A percentile compares a stretch with the other conserved stretches of the same genome.
Evolutionary conservation across 306 rosid genomes (phyloP).

Genomic region (Sophora flavescens): DNA sequence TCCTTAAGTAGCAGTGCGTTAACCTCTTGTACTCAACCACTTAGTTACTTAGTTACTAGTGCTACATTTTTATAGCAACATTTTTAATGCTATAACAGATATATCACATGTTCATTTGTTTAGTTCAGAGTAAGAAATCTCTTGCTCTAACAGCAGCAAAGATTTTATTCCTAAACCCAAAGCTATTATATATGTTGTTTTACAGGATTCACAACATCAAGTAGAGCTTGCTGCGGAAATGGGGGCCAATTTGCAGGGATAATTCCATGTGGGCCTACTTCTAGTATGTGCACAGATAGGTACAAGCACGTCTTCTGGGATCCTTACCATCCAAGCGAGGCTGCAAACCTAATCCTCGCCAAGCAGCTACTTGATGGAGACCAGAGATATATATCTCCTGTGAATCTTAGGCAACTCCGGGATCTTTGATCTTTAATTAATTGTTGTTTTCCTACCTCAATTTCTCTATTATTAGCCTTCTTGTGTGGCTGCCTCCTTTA

Average conservation of each 20-base stretch:
- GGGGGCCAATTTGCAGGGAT: constrained; percentile 97
- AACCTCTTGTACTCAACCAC: no score
- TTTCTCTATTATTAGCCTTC: no score
- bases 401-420: constrained; percentile 84
- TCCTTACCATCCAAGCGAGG: constrained; percentile 96
- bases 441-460: constrained; percentile 19
- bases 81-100: no score
- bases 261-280: constrained; percentile 90
- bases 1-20: no score
- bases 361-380: constrained; percentile 86
- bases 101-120: no score
- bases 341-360: constrained; percentile 81
- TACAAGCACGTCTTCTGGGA: constrained; percentile 90
- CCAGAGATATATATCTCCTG: constrained; percentile 67
- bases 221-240: constrained; percentile 88
- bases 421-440: constrained; percentile 52
- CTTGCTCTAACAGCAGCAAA: no score
- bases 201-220: constrained; percentile 74
- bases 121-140: no score
- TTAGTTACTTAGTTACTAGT: no score
- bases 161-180: no score
- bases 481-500: background rate
- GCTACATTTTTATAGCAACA: no score
- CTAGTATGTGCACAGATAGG: constrained; percentile 78
- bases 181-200: no score